Evolutionary conservation across 2,329 filamentous ascomycete genomes (phyloP), one percentile per base, ranked within the genome.

Genomic region (Sarocladiaceae sp.): DNA sequence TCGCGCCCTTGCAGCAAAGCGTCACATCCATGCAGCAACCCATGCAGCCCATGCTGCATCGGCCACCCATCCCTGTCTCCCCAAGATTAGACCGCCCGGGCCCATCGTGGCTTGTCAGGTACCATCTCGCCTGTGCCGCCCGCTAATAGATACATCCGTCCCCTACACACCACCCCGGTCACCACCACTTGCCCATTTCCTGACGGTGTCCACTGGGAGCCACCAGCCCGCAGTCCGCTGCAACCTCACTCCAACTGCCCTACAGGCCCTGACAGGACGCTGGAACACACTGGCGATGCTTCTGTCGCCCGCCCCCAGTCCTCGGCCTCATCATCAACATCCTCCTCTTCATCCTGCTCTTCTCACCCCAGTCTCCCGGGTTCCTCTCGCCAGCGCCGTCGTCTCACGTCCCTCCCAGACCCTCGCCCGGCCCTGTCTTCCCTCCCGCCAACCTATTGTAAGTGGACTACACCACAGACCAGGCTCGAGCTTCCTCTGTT

Each of bases 11-110:
- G 37, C 37, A 41, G 37, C n/a, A 23, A 7, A 41, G 37, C 23
- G 37, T 41, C 21, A 29, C 20, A 41, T 24, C 37, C 37, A 41
- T 41, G 37, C 37, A 27, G 23, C 37, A 41, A n/a, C n/a, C n/a
- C n/a, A n/a, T n/a, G n/a, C n/a, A n/a, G n/a, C 21, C 37, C 37
- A 27, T 41, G 37, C 23, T 41, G 34, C 37, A 41, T 41, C 37
- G 37, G 37, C 37, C 23, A 24, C 4, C 23, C 4, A 41, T 24
- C 37, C 37, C 37, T 41, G 37, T 41, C 37, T 41, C 37, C 37
- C 37, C 37, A 41, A 41, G 37, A 41, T 41, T 41, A 41, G 15
- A 41, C n/a, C 37, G 20, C 11, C 23, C 23, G 16, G 34, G 11
- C 26, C 34, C 16, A 10, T 15, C 26, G 33, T 13, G 20, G n/a